Evolutionary conservation across 306 rosid genomes (phyloP).

Genomic region (Phaseolus lunatus): DNA sequence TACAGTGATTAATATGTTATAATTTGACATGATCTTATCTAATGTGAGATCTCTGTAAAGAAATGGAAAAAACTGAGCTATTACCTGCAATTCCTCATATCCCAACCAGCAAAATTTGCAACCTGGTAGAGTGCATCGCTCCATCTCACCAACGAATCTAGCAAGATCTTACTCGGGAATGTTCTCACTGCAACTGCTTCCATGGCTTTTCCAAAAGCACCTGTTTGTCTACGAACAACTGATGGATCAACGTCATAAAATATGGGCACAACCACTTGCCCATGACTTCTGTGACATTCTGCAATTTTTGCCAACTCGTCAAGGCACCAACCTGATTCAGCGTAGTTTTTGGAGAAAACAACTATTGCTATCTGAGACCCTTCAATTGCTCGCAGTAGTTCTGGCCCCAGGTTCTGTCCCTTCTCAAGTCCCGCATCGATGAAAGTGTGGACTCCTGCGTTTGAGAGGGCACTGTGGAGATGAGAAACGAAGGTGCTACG

Average conservation of each 20-base stretch:
- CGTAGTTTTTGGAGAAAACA: neutral
- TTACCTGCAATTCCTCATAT: too few species aligned
- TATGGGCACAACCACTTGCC: neutral
- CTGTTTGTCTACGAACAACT: neutral
- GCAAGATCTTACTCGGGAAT: too few species aligned
- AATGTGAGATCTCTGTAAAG: too few species aligned
- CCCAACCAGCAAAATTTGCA: too few species aligned
- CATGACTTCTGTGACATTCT: neutral
- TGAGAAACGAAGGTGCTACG: neutral
- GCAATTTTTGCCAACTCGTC: neutral
- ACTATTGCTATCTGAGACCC: neutral
- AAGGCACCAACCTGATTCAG: neutral
- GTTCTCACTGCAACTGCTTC: too few species aligned
- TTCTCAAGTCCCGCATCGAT: neutral
- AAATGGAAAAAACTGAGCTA: too few species aligned
- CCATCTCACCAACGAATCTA: too few species aligned
- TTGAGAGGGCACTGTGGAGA: neutral
- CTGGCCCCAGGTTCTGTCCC: neutral
- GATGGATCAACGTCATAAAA: neutral
- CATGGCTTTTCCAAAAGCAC: neutral
- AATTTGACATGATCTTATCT: too few species aligned
- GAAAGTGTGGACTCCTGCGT: neutral
- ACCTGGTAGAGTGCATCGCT: too few species aligned
- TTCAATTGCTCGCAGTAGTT: neutral
- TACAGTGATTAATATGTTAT: too few species aligned